Evolutionary conservation across 2,329 filamentous ascomycete genomes (phyloP).

Genomic region (Hymenoscyphus occultus): DNA sequence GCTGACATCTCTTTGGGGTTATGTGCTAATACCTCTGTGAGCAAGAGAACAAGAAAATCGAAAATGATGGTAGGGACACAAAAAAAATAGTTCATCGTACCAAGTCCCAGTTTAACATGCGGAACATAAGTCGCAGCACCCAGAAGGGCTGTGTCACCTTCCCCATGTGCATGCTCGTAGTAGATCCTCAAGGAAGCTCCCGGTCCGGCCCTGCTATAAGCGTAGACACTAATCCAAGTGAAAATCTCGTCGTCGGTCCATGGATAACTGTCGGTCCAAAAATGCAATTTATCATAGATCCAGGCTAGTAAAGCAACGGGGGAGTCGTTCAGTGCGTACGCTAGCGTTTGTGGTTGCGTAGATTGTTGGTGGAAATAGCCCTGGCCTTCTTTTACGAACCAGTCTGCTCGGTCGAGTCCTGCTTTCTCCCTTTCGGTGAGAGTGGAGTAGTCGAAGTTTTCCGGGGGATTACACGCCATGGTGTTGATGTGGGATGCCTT

Average conservation of each 20-base stretch:
- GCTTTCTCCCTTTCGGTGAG: conserved; percentile 44
- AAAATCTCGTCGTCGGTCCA: conserved; percentile 77
- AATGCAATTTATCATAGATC: conserved; percentile 78
- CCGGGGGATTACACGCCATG: conserved; percentile 44
- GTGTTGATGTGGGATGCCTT: conserved; percentile 63
- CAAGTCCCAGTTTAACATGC: conserved; percentile 47
- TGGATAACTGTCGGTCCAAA: conserved; percentile 69
- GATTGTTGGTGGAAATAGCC: conserved; percentile 60
- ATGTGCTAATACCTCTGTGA: conserved; percentile 36
- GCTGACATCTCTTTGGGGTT: conserved; percentile 58
- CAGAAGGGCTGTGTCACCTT: conserved; percentile 27
- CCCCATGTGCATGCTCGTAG: conserved; percentile 58
- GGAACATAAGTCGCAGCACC: conserved; percentile 26
- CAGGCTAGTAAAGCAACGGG: conserved; percentile 70
- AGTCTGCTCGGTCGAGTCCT: conserved; percentile 47
- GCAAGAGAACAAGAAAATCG: not conserved
- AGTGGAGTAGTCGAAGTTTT: conserved; percentile 48
- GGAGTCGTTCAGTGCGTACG: conserved; percentile 65
- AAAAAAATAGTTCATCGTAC: conserved; percentile 12
- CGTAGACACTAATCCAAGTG: conserved; percentile 72
- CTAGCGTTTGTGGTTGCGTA: conserved; percentile 71
- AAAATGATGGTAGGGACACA: not conserved
- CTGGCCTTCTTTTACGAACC: conserved; percentile 54
- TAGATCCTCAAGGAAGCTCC: conserved; percentile 68
- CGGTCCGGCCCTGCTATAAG: conserved; percentile 66